These are phyloP conservation scores for Collybia sordida DNA, from an alignment of 768 basidiomycete genomes.

Conservation along the genomic window DNA sequence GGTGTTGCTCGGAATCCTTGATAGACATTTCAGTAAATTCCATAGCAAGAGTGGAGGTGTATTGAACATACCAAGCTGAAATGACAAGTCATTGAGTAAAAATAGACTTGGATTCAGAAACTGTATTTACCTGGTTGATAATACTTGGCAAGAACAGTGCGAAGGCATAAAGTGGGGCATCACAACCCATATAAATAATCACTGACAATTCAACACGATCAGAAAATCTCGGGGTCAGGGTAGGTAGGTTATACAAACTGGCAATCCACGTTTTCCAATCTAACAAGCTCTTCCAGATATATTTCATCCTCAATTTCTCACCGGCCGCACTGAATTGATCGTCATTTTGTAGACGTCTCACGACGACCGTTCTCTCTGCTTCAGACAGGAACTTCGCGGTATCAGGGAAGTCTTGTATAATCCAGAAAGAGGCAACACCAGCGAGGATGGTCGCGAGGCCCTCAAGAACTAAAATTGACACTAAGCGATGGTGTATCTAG, in stretches of 20 bases:
- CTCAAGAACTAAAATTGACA: constrained; percentile 47
- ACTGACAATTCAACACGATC: constrained; percentile 31
- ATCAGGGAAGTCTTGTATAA: constrained; percentile 84
- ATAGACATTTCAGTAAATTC: too few species aligned
- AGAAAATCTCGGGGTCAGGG: background rate
- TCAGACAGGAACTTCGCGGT: constrained; percentile 77
- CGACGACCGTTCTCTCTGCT: constrained; percentile 63
- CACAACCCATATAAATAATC: constrained; percentile 52
- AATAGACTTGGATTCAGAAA: background rate
- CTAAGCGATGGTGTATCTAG: background rate
- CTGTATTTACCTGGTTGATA: constrained; percentile 57
- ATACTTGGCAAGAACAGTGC: constrained; percentile 78
- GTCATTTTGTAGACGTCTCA: constrained; percentile 65
- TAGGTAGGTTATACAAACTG: constrained; percentile 30
- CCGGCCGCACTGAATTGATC: constrained; percentile 75
- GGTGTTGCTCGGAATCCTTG: constrained; percentile 65
- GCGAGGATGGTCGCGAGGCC: constrained; percentile 70
- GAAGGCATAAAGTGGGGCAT: constrained; percentile 76
- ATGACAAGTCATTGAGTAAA: constrained; percentile 2
- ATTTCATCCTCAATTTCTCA: constrained; percentile 56
- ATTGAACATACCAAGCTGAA: constrained; percentile 38
- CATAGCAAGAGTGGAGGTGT: background rate
- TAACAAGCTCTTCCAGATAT: constrained; percentile 55
- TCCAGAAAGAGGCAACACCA: constrained; percentile 65
- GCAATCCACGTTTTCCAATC: constrained; percentile 77